Conservation (phyloP, 139 green algal species). For the Micromonas pusilla region DNA sequence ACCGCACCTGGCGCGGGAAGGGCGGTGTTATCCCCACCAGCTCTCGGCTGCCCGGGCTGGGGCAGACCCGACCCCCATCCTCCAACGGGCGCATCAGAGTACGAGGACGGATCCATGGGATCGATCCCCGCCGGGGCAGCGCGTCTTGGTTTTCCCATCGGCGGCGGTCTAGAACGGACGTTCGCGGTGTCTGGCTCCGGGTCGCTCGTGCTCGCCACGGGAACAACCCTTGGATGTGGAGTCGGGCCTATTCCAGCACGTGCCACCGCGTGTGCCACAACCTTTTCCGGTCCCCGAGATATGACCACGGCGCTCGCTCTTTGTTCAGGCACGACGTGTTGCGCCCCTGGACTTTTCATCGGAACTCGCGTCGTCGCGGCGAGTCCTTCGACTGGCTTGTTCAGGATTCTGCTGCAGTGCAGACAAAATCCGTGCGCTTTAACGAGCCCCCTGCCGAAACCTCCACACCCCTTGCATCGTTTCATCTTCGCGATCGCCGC, state of each 20-base stretch:
- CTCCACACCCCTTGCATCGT: constrained; percentile 9
- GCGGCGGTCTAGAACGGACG: too few relatives aligned
- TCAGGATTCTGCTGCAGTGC: constrained; percentile 13
- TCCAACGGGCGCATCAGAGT: neutral
- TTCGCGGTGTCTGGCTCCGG: too few relatives aligned
- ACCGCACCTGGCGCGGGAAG: neutral
- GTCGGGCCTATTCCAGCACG: neutral
- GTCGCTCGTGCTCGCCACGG: too few relatives aligned
- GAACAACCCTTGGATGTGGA: too few relatives aligned
- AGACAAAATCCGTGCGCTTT: constrained; percentile 20
- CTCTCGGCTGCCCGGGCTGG: neutral
- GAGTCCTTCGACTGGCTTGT: neutral
- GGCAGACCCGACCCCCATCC: neutral
- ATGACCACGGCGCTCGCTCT: neutral
- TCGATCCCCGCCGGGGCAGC: neutral
- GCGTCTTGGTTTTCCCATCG: neutral
- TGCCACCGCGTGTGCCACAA: too few relatives aligned
- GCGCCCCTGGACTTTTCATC: too few relatives aligned
- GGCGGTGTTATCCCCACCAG: neutral
- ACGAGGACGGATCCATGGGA: constrained; percentile 6
- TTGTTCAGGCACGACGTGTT: too few relatives aligned
- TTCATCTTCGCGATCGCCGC: constrained; percentile 10
- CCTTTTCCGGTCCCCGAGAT: neutral
- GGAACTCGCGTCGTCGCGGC: too few relatives aligned
- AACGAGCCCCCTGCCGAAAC: constrained; percentile 17